Evolutionary conservation across 306 rosid genomes (phyloP), one percentile per base, ranked within the genome.

Genomic region (Abrus precatorius): DNA sequence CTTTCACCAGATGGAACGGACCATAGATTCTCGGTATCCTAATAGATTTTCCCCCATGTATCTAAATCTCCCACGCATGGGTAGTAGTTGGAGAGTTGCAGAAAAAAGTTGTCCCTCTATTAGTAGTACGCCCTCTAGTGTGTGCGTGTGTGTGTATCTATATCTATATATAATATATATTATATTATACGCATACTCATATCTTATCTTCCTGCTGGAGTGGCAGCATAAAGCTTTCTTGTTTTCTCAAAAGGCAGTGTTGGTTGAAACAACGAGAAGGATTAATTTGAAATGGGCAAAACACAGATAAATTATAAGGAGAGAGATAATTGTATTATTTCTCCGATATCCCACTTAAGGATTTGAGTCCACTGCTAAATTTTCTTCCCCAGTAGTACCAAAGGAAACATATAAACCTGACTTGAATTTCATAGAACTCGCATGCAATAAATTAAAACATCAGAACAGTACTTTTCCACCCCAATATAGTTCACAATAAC

Each of bases 71-170:
- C 13, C 47, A 55, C 72, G 34, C 29, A 62, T 34, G 54, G 56
- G 3, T 64, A 56, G 82, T 62, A 9, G 83, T 28, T 76, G 78
- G 69, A 54, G 86, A 83, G 80, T 82, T 77, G 74, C 77, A 83
- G 86, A 88, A 79, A 48, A 86, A 84, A 80, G 65, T 79, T 47
- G 49, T 62, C 80, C 75, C 77, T 69, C 20, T 49, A 6, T 47
- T 66, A 38, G 34, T 38, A 56, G 78, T 69, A 65, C 63, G 49
- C 56, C 38, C 68, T 50, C 75, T 32, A 49, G 32, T 50, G 61
- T 70, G 5, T 33, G 4, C 14, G 1, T 6, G 9, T 28, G 5
- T 32, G 20, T 20, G 20, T 20, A 20, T 20, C 20, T 20, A 20
- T 20, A 20, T 20, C 20, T 20, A 20, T 20, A 20, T 20, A 20